Base-by-base conservation (phyloP, 176 grass and related monocot species). In the Hyparrhenia diplandra region DNA sequence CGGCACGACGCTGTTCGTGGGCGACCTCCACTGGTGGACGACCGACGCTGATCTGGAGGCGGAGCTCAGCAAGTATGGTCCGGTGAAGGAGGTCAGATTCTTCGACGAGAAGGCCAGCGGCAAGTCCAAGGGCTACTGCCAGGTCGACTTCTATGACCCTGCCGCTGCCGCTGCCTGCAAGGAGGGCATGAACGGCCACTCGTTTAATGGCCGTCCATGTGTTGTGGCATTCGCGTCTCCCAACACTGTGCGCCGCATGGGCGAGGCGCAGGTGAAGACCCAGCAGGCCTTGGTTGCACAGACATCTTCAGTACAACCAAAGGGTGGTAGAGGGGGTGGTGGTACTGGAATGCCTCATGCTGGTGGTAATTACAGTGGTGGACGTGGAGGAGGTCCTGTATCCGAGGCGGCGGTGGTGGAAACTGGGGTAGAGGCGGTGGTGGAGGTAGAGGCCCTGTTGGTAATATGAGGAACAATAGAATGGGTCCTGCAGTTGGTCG, bases 1-100 rank as follows among this genome's bases (percentile, higher is more conserved):
- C 21, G 91, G 91, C 17, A 91, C 85, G 20, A 90, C 79, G 25
- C 64, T 97, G 41, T 97, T 97, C 74, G 91, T 94, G 1, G 94
- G 91, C 0, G 94, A 97, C 30, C 94, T 97, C 24, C 91, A 97
- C 79, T 97, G 94, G 94, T 97, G 94, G 94, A 97, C 94, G 14
- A 94, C 94, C 5, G 94, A 97, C 69, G 94, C 89, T 4, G 91
- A 97, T 81, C 86, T 97, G 9, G 89, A 94, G 82, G 72, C 23
- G 2, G 94, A 97, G 75, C 61, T 94, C 24, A 81, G 82, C 63
- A 97, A 94, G 78, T 94, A 94, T 46, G 94, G 91, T 13, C 89
- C 77, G 61, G 84, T 94, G 51, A 97, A 97, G 75, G 94, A 97
- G 78, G 87, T 97, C 27, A 92, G 84, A 30, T 97, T 97, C 82